Evolutionary conservation across 257 asterid species (phyloP).

Genomic region (Solanum arcanum): DNA sequence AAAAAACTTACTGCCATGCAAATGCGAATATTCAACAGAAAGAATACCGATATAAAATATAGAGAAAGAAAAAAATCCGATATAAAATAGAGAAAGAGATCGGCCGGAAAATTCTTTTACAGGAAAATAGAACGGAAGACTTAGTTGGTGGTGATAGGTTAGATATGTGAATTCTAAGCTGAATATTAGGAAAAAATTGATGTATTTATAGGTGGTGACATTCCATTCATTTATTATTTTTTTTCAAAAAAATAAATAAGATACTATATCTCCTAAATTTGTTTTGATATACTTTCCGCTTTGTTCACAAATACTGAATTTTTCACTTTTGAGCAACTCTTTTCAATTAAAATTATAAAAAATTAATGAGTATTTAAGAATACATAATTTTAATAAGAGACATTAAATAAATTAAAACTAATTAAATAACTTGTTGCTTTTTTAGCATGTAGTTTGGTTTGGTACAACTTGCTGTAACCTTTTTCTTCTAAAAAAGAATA

Average conservation of each 20-base stretch:
- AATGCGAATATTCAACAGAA: not conserved
- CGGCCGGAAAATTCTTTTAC: not conserved
- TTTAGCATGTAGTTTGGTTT: not conserved
- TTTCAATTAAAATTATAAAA: too few relatives aligned
- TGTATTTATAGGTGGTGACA: not conserved
- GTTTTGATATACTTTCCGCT: too few relatives aligned
- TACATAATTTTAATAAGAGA: too few relatives aligned
- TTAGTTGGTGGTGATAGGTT: not conserved
- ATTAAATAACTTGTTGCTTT: not conserved
- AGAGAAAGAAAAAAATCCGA: not conserved
- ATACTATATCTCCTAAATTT: rapidly evolving
- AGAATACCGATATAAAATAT: not conserved
- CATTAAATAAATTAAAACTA: too few relatives aligned
- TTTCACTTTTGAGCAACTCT: too few relatives aligned
- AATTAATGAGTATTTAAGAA: too few relatives aligned
- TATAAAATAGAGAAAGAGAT: not conserved
- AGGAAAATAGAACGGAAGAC: not conserved
- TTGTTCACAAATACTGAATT: too few relatives aligned
- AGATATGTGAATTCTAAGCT: not conserved
- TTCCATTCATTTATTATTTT: not conserved
- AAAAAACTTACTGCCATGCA: slow-evolving; percentile 81
- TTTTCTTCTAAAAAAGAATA: too few relatives aligned
- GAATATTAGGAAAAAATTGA: not conserved
- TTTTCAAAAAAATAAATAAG: not conserved
- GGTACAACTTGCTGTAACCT: not conserved